Base-by-base conservation (phyloP, 2,329 filamentous ascomycete genomes). In the Trichoderma koningii region DNA sequence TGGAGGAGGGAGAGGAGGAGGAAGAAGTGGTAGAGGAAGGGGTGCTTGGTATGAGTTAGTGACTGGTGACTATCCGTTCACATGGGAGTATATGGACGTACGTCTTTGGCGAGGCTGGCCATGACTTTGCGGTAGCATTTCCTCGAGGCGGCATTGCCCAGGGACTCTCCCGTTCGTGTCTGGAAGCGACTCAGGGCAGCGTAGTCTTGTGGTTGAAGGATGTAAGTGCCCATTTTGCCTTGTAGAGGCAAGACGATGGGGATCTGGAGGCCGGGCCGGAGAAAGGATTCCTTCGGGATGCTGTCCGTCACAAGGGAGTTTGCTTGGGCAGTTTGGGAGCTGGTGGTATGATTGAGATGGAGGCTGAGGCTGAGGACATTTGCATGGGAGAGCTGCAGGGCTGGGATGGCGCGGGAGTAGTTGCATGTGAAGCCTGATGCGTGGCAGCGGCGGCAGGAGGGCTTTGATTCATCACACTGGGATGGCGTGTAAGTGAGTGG, bases 1-100 rank as follows among this genome's bases (percentile, higher is more conserved):
- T 88, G 85, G 67, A 84, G 79, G 3, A 82, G 71, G 2, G 84
- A 82, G 23, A 87, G 69, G 21, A 81, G 77, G 34, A 86, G 74
- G 19, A 85, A 76, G 53, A 82, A 75, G 70, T 87, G 85, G 74
- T 85, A 80, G 5, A 87, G 75, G 63, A 83, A 86, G 0, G 81
- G 78, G 55, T 84, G 75, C 81, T 82, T 53, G 0, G 30, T 30
- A 60, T 63, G 19, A 66, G 61, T 42, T 21, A 66, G 53, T 5
- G 21, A 19, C 6, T 23, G 21, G 21, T 3, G 21, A 23, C 21
- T 23, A 23, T 23, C 21, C 2, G 21, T 23, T 23, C 3, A 2
- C 21, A 23, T 23, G 21, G 21, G 21, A 42, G 21, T 19, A 3
- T 38, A n/a, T 12, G 21, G 21, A 68, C 76, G 64, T 74, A 83